These are phyloP conservation scores for Colletotrichum paranaense DNA, from an alignment of 2,329 filamentous ascomycete species.

Conservation along the genomic window DNA sequence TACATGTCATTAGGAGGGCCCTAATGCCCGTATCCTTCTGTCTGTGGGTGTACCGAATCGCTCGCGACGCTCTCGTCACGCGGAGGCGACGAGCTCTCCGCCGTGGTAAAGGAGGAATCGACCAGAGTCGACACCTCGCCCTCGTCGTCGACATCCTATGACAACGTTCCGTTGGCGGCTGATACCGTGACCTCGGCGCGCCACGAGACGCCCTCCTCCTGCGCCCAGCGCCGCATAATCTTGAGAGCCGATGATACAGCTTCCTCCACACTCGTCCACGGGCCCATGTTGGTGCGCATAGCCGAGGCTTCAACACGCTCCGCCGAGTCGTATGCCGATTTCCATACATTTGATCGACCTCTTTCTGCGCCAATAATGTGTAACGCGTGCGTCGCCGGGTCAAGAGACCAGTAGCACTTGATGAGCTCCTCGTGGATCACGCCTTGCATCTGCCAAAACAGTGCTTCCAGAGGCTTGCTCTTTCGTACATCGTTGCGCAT, in stretches of 20 bases:
- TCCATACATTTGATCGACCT: slow-evolving; percentile 42
- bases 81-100: neutral
- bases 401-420: slow-evolving; percentile 48
- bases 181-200: slow-evolving; percentile 46
- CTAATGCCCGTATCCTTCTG: slow-evolving; percentile 6
- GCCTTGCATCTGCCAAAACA: slow-evolving; percentile 57
- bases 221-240: slow-evolving; percentile 56
- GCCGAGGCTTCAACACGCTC: slow-evolving; percentile 43
- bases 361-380: slow-evolving; percentile 42
- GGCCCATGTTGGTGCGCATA: slow-evolving; percentile 45
- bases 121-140: neutral
- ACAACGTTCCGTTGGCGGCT: slow-evolving; percentile 25
- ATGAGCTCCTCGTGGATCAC: slow-evolving; percentile 59
- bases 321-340: slow-evolving; percentile 45
- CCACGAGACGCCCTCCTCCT: slow-evolving; percentile 59
- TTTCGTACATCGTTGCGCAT: slow-evolving; percentile 52
- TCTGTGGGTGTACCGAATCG: neutral
- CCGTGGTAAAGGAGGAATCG: neutral
- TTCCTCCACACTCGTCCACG: slow-evolving; percentile 59
- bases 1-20: slow-evolving; percentile 27
- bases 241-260: slow-evolving; percentile 51
- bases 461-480: slow-evolving; percentile 49
- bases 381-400: slow-evolving; percentile 36
- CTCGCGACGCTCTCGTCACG: neutral
- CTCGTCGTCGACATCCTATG: slow-evolving; percentile 17